Conservation (phyloP, 177 flowering plant genomes). For the Vitis hybrid region DNA sequence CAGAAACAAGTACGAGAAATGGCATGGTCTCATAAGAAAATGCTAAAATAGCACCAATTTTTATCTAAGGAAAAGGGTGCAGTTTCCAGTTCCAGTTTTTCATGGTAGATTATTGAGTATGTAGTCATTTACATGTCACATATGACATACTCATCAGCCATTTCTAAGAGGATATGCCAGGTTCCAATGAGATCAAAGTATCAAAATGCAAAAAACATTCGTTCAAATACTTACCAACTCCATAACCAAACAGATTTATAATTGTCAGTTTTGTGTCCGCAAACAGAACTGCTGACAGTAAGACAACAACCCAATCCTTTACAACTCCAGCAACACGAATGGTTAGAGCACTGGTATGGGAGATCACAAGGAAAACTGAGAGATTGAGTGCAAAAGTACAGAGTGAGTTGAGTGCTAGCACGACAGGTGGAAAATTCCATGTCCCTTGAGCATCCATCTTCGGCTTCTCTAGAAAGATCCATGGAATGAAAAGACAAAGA, state of each 20-base stretch:
- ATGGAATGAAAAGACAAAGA: slow-evolving; percentile 83
- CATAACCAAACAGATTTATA: slow-evolving; percentile 88
- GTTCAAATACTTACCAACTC: slow-evolving; percentile 55
- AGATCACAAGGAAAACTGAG: slow-evolving; percentile 93
- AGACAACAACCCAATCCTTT: slow-evolving; percentile 98
- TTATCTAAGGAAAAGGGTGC: too few species aligned
- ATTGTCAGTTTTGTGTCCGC: slow-evolving; percentile 90
- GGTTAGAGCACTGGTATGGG: slow-evolving; percentile 96
- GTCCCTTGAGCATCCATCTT: slow-evolving; percentile 78
- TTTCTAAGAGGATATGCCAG: background rate
- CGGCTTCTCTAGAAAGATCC: slow-evolving; percentile 93
- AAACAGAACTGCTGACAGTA: slow-evolving; percentile 85
- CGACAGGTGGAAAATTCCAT: slow-evolving; percentile 78
- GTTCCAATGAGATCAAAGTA: background rate
- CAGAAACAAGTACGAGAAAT: background rate
- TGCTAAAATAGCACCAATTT: too few species aligned
- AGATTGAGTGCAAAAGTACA: slow-evolving; percentile 98
- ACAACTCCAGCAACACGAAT: slow-evolving; percentile 99
- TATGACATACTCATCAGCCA: background rate
- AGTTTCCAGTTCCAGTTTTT: too few species aligned
- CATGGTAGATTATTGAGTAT: too few species aligned
- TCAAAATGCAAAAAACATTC: background rate
- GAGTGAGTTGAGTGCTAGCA: slow-evolving; percentile 75
- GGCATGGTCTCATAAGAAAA: too few species aligned
- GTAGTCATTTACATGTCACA: too few species aligned